These are phyloP conservation scores for Ramaria sp. DNA, from an alignment of 768 basidiomycete genomes.

Conservation along the genomic window DNA sequence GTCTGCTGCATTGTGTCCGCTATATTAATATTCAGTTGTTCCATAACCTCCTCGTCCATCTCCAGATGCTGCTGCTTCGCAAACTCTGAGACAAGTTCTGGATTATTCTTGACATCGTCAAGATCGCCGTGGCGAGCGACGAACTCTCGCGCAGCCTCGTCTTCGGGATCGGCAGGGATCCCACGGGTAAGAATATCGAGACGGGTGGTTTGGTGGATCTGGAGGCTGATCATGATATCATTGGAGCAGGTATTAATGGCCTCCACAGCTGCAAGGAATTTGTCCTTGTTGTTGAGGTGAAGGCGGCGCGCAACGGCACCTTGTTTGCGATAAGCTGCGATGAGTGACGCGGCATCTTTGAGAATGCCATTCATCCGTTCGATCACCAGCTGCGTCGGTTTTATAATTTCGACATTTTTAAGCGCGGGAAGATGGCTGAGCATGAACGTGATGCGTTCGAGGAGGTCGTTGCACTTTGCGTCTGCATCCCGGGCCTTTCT, in stretches of 20 bases:
- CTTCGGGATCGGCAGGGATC: conserved; percentile 28
- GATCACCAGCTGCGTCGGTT: conserved; percentile 26
- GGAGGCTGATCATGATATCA: conserved; percentile 31
- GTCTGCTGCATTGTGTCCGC: conserved; percentile 25
- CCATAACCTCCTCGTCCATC: conserved; percentile 32
- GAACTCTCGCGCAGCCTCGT: conserved; percentile 26
- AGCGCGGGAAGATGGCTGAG: conserved; percentile 28
- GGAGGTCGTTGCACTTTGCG: conserved; percentile 28
- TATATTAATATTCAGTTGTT: conserved; percentile 26
- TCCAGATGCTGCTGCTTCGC: conserved; percentile 25
- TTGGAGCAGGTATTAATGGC: conserved; percentile 25
- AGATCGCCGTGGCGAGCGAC: conserved; percentile 26
- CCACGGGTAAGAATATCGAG: conserved; percentile 28
- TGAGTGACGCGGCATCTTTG: conserved; percentile 28
- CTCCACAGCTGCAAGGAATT: conserved; percentile 24
- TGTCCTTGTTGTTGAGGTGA: conserved; percentile 27
- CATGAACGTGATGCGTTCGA: conserved; percentile 35
- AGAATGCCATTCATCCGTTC: conserved; percentile 29
- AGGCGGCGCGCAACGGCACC: conserved; percentile 26
- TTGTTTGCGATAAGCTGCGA: conserved; percentile 30
- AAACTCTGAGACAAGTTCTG: conserved; percentile 29
- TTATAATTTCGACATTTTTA: conserved; percentile 23
- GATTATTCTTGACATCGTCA: conserved; percentile 24
- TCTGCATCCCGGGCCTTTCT: conserved; percentile 27
- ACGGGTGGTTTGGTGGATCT: conserved; percentile 29